phyloP scores from a whole-genome alignment of 306 rosid species.

The Cajanus cajan region DNA sequence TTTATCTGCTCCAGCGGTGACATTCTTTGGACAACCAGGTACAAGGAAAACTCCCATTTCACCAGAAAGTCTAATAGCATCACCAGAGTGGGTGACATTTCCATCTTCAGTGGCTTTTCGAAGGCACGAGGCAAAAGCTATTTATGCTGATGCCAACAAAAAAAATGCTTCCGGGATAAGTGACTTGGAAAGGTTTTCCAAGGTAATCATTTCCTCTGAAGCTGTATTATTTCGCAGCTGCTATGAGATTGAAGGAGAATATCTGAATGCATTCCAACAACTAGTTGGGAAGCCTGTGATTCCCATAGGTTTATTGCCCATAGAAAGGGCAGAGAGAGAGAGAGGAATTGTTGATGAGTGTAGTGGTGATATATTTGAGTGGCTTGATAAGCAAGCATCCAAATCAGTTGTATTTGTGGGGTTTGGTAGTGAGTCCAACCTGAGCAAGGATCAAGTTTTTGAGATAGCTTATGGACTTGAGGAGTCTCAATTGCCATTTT shows the following conservation, averaged over 20 bases:
- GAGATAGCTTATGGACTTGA: conserved; percentile 53
- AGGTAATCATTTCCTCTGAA: background rate
- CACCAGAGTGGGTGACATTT: conserved; percentile 24
- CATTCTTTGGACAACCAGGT: conserved; percentile 1
- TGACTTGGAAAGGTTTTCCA: background rate
- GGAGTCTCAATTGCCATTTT: conserved; percentile 39
- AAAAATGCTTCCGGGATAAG: conserved; percentile 1
- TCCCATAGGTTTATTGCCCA: conserved; percentile 44
- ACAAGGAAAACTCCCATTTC: background rate
- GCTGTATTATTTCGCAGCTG: conserved; percentile 26
- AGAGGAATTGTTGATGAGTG: background rate
- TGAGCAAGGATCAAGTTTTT: conserved; percentile 36
- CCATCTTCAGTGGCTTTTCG: conserved; percentile 17
- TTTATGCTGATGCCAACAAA: background rate
- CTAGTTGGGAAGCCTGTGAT: conserved; percentile 34
- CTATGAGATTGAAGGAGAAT: conserved; percentile 36
- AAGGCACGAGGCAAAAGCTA: background rate
- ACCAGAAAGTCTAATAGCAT: background rate
- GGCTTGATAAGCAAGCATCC: conserved; percentile 43
- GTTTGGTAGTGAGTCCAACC: conserved; percentile 49
- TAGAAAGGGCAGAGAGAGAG: conserved; percentile 13
- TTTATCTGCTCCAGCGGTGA: background rate
- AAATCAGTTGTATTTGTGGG: conserved; percentile 45
- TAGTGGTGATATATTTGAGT: conserved; percentile 27
- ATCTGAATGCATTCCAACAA: conserved; percentile 25